These are phyloP conservation scores for Solanum sparsipilum DNA, from an alignment of 257 asterid genomes.

Conservation along the genomic window DNA sequence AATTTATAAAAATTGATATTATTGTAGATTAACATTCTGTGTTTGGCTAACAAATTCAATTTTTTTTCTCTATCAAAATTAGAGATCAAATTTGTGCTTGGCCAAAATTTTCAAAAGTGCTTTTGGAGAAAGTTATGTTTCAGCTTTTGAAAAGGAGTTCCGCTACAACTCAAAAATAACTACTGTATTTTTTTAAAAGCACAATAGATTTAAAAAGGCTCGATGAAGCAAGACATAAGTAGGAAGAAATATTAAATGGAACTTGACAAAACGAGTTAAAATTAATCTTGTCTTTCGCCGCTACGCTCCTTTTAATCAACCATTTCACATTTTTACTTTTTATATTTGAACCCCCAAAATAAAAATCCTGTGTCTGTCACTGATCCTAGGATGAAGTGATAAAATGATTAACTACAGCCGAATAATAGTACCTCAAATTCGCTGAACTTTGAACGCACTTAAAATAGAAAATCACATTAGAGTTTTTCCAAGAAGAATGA, in stretches of 20 bases:
- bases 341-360: not conserved
- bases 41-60: not conserved
- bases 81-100: not conserved
- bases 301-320: not conserved
- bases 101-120: not conserved
- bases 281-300: not conserved
- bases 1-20: not conserved
- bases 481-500: too few species aligned
- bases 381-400: too few species aligned
- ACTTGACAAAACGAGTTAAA: not conserved
- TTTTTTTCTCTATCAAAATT: too few species aligned
- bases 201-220: too few species aligned
- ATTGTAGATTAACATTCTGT: not conserved
- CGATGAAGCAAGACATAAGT: not conserved
- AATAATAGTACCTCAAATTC: too few species aligned
- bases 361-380: not conserved
- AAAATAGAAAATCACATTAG: too few species aligned
- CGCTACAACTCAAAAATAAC: too few species aligned
- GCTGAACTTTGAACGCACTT: too few species aligned
- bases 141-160: too few species aligned
- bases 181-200: not conserved
- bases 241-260: not conserved
- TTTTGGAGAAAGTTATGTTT: not conserved
- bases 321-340: not conserved
- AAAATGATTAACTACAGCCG: too few species aligned